Evolutionary conservation across 345 rosid genomes (phyloP).

Genomic region (Murraya paniculata): DNA sequence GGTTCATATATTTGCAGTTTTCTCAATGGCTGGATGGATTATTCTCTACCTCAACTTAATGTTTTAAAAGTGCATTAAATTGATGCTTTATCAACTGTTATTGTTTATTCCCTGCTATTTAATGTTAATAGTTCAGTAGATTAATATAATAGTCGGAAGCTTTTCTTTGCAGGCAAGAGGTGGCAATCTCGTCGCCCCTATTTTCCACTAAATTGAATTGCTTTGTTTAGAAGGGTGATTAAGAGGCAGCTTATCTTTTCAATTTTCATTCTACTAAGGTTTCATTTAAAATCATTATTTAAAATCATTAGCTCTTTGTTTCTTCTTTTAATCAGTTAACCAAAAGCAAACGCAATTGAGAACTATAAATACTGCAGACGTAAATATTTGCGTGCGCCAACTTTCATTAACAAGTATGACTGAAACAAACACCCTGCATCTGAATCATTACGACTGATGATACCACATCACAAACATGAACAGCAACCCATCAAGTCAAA

Average conservation of each 20-base stretch:
- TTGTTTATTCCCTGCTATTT: not conserved
- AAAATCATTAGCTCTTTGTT: not conserved
- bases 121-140: slow-evolving; percentile 14
- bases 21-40: slow-evolving; percentile 97
- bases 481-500: not conserved
- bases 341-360: not conserved
- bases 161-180: not conserved
- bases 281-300: not conserved
- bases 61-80: slow-evolving; percentile 36
- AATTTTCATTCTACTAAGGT: not conserved
- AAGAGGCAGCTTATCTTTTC: not conserved
- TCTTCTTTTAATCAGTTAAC: not conserved
- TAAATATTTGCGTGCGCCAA: not conserved
- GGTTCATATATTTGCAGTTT: slow-evolving; percentile 91
- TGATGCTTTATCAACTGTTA: not conserved
- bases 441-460: not conserved
- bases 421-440: not conserved
- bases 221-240: not conserved
- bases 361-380: not conserved
- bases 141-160: not conserved
- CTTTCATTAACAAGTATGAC: not conserved
- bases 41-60: slow-evolving; percentile 81
- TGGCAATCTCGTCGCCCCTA: not conserved
- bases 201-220: not conserved
- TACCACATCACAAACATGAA: not conserved